Percentiles rank a stretch among this genome's conserved stretches.
Evolutionary conservation across 441 rosid species (phyloP).

Genomic region (Viola pubescens): DNA sequence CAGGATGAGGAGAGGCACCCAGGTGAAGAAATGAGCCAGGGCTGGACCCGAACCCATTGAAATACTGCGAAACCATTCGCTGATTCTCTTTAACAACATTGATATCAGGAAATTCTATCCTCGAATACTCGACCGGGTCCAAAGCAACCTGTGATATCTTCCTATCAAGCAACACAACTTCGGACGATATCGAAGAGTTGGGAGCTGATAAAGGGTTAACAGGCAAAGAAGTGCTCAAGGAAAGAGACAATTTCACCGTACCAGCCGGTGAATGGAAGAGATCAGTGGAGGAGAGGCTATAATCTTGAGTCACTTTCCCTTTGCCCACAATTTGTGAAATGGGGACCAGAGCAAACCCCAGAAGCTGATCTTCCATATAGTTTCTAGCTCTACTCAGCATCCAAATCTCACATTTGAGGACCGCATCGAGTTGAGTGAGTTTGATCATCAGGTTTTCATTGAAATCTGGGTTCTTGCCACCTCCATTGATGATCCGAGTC

Average conservation of each 20-base stretch:
- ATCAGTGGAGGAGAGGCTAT: slow-evolving; percentile 82
- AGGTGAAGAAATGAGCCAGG: slow-evolving; percentile 59
- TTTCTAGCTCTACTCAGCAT: slow-evolving; percentile 83
- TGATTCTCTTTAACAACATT: slow-evolving; percentile 57
- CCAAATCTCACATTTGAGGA: slow-evolving; percentile 93
- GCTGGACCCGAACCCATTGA: slow-evolving; percentile 38
- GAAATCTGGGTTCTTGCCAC: slow-evolving; percentile 86
- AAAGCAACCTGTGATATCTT: slow-evolving; percentile 35
- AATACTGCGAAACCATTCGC: slow-evolving; percentile 66
- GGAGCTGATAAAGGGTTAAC: slow-evolving; percentile 19
- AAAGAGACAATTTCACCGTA: slow-evolving; percentile 59
- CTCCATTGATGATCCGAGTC: slow-evolving; percentile 62
- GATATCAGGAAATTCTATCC: slow-evolving; percentile 83
- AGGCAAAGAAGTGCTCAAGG: slow-evolving; percentile 27
- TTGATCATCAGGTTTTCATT: slow-evolving; percentile 48
- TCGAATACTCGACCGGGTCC: slow-evolving; percentile 57
- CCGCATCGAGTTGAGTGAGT: slow-evolving; percentile 52
- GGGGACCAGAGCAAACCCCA: slow-evolving; percentile 76
- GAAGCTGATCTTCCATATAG: slow-evolving; percentile 87
- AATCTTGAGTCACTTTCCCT: slow-evolving; percentile 59
- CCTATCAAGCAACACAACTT: slow-evolving; percentile 58
- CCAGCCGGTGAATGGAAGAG: slow-evolving; percentile 93
- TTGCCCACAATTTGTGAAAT: slow-evolving; percentile 55
- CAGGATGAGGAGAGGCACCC: slow-evolving; percentile 39
- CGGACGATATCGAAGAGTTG: slow-evolving; percentile 61